A percentile compares a stretch with the other conserved stretches of the same genome.
Evolutionary conservation across 345 rosid genomes (phyloP).

Genomic region (Gossypium bickii): DNA sequence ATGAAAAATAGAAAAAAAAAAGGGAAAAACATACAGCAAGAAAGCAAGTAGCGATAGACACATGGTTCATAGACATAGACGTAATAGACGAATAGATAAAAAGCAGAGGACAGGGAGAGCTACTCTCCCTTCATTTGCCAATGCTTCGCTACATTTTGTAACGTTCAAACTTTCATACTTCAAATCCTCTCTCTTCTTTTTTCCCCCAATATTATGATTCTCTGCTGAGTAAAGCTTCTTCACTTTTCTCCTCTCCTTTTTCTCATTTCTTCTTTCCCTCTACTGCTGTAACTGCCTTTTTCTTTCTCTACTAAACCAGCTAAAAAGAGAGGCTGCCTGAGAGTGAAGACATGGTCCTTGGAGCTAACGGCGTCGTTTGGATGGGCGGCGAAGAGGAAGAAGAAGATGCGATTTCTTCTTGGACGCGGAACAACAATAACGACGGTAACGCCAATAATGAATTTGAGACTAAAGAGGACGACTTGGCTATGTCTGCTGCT

Average conservation of each 20-base stretch:
- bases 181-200: constrained; percentile 13
- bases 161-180: constrained; percentile 21
- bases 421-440: constrained; percentile 42
- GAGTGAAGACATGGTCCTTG: constrained; percentile 47
- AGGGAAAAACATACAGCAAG: too few species aligned
- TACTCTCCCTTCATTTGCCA: neutral
- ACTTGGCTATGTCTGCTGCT: constrained; percentile 27
- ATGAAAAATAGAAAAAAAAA: neutral
- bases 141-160: neutral
- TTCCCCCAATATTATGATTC: constrained; percentile 13
- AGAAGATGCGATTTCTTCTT: constrained; percentile 49
- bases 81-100: neutral
- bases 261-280: neutral
- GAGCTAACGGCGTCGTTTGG: constrained; percentile 58
- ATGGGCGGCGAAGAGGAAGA: constrained; percentile 41
- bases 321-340: neutral
- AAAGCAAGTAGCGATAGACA: too few species aligned
- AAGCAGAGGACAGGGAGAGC: neutral
- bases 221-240: constrained; percentile 1
- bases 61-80: too few species aligned
- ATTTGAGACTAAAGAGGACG: constrained; percentile 25
- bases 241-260: constrained; percentile 1
- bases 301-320: neutral
- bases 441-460: constrained; percentile 14
- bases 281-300: neutral